Conservation (phyloP, 352 stramenopile genomes). For the Globisporangium canariense region DNA sequence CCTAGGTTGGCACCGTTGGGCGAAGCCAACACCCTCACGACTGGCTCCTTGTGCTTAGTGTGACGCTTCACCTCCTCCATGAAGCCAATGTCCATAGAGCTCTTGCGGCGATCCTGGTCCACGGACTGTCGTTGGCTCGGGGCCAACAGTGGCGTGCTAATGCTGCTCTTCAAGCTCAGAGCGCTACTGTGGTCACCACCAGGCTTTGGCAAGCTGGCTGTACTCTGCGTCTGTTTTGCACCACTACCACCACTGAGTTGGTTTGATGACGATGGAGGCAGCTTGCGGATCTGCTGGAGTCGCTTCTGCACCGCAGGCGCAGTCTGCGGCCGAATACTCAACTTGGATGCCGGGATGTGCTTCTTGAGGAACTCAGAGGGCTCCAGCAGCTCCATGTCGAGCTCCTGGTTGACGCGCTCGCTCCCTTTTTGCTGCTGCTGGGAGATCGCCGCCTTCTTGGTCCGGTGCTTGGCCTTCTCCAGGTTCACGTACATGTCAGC, state of each 20-base stretch:
- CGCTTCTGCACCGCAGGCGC: conserved; percentile 20
- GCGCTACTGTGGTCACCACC: conserved; percentile 14
- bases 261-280: not conserved
- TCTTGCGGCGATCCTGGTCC: conserved; percentile 19
- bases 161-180: conserved; percentile 10
- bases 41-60: conserved; percentile 14
- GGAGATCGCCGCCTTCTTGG: conserved; percentile 4
- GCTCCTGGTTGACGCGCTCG: not conserved
- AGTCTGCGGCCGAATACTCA: conserved; percentile 44
- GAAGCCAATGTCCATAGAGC: conserved; percentile 47
- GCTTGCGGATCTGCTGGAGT: conserved; percentile 2
- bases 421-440: not conserved
- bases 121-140: not conserved
- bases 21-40: conserved; percentile 4
- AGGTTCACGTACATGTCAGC: conserved; percentile 59
- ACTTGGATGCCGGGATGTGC: conserved; percentile 31
- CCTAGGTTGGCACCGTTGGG: not conserved
- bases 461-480: conserved; percentile 16
- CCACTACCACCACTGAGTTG: not conserved
- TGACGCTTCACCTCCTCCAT: conserved; percentile 48
- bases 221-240: not conserved
- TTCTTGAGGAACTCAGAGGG: conserved; percentile 53
- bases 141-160: not conserved
- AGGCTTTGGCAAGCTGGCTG: not conserved
- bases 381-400: conserved; percentile 24